These are phyloP conservation scores for Penicillium malachiteum DNA, from an alignment of 495 filamentous ascomycete species.

Conservation along the genomic window DNA sequence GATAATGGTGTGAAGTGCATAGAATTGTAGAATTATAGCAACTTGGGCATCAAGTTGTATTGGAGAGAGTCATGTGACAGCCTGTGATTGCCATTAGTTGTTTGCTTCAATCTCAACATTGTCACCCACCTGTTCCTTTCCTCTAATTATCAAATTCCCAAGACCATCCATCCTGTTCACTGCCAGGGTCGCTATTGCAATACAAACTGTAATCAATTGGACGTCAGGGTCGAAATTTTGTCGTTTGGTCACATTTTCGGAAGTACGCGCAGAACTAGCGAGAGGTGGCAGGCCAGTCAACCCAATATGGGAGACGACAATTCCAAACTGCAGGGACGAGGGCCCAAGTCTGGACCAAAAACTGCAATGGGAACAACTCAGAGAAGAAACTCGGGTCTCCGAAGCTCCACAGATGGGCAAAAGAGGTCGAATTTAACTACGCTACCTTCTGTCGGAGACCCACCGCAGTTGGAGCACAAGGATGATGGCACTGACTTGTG, in stretches of 20 bases:
- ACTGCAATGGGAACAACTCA: not conserved
- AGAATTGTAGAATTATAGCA: not conserved
- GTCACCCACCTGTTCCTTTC: not conserved
- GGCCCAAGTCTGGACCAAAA: not conserved
- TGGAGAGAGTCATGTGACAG: slow-evolving; percentile 13
- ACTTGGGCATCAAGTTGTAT: not conserved
- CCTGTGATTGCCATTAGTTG: not conserved
- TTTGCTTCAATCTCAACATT: not conserved
- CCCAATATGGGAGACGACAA: not conserved
- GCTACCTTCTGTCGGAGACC: not conserved
- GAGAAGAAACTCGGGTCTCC: not conserved
- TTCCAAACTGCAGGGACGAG: not conserved
- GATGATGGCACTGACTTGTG: slow-evolving; percentile 1
- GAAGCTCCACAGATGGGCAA: not conserved
- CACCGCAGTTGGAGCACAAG: not conserved
- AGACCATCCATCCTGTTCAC: not conserved
- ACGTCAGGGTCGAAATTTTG: not conserved
- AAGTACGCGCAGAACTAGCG: not conserved
- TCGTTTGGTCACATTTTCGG: no score
- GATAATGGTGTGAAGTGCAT: not conserved
- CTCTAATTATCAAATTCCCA: not conserved
- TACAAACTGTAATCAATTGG: not conserved
- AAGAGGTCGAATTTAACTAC: slow-evolving; percentile 3
- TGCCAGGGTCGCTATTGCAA: no score
- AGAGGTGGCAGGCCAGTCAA: not conserved